Conservation (phyloP, 805 yeast genomes). For the Grigorovia humatica region DNA sequence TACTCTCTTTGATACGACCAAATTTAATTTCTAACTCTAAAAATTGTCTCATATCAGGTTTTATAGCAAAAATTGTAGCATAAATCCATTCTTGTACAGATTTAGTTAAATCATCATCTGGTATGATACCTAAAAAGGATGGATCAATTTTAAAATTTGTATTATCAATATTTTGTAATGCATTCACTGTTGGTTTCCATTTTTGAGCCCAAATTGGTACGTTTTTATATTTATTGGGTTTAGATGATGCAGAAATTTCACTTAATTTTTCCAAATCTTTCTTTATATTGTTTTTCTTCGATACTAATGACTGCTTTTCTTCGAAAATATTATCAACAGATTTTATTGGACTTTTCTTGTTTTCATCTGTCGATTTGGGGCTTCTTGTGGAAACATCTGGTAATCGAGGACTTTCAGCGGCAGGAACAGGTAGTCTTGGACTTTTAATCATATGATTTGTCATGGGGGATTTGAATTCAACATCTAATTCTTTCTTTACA, state of each 20-base stretch:
- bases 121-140: slow-evolving; percentile 54
- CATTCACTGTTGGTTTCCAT: slow-evolving; percentile 41
- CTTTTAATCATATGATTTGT: neutral
- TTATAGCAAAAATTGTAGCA: slow-evolving; percentile 62
- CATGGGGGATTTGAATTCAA: neutral
- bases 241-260: slow-evolving; percentile 27
- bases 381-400: neutral
- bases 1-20: slow-evolving; percentile 59
- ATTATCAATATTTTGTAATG: slow-evolving; percentile 24
- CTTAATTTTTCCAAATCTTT: slow-evolving; percentile 24
- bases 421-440: neutral
- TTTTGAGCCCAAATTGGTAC: slow-evolving; percentile 83
- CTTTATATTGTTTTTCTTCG: slow-evolving; percentile 25
- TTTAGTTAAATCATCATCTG: slow-evolving; percentile 70
- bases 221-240: slow-evolving; percentile 50
- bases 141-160: slow-evolving; percentile 28
- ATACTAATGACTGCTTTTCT: slow-evolving; percentile 22
- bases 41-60: slow-evolving; percentile 40
- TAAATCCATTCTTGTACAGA: slow-evolving; percentile 83
- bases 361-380: neutral
- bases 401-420: neutral
- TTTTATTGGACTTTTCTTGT: neutral
- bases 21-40: slow-evolving; percentile 68
- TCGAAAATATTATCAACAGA: slow-evolving; percentile 21
- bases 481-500: neutral